A percentile compares a stretch with the other conserved stretches of the same genome.
These are phyloP conservation scores for Parathielavia appendiculata DNA, from an alignment of 495 filamentous ascomycete species.

Conservation along the genomic window DNA sequence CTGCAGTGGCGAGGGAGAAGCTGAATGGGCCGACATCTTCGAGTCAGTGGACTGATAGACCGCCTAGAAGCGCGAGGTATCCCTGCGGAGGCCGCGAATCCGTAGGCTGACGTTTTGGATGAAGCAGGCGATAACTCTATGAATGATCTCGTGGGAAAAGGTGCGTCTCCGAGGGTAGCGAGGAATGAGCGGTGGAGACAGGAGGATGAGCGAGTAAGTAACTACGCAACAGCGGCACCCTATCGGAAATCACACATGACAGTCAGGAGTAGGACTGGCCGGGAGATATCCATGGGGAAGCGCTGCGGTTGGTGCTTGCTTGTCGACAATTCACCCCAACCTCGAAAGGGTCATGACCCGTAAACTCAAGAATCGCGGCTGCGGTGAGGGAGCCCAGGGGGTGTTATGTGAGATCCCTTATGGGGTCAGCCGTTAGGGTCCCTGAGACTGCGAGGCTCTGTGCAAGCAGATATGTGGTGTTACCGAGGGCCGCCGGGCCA, in stretches of 20 bases:
- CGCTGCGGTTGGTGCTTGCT: constrained; percentile 3
- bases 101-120: constrained; percentile 1
- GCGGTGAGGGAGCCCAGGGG: constrained; percentile 7
- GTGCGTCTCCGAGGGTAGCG: background rate
- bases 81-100: constrained; percentile 3
- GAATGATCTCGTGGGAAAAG: background rate
- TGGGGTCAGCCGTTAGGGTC: constrained; percentile 17
- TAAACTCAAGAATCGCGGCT: background rate
- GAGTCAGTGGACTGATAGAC: constrained; percentile 1
- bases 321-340: background rate
- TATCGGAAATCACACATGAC: constrained; percentile 34
- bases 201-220: constrained; percentile 12
- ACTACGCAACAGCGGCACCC: constrained; percentile 19
- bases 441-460: constrained; percentile 23
- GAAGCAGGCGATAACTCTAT: background rate
- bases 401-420: constrained; percentile 22
- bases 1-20: constrained; percentile 32
- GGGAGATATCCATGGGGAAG: constrained; percentile 28
- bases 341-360: background rate
- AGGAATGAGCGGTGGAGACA: background rate
- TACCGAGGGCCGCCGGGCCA: constrained; percentile 4
- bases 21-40: constrained; percentile 26
- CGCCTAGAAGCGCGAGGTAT: background rate
- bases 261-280: constrained; percentile 14
- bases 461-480: constrained; percentile 25